These are phyloP conservation scores for Talaromyces stipitatus DNA, from an alignment of 495 filamentous ascomycete species.

Conservation along the genomic window DNA sequence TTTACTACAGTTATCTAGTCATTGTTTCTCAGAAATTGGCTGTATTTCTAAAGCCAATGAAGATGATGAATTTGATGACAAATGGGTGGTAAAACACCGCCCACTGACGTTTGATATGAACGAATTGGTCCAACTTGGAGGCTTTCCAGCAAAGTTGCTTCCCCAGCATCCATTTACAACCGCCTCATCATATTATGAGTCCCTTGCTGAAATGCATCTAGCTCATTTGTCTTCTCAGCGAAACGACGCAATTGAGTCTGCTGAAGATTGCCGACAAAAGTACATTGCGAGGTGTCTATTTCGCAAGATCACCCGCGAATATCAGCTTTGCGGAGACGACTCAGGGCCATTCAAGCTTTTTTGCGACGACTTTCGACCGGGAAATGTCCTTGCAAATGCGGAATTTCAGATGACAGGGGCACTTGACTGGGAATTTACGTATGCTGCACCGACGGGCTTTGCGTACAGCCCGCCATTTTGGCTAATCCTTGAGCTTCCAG, in stretches of 20 bases:
- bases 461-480: constrained; percentile 15
- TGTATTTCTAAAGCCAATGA: constrained; percentile 13
- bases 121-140: constrained; percentile 14
- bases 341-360: constrained; percentile 23
- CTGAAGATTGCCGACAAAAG: constrained; percentile 31
- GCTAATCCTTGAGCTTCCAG: constrained; percentile 17
- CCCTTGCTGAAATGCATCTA: constrained; percentile 32
- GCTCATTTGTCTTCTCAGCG: constrained; percentile 30
- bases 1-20: constrained; percentile 23
- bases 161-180: constrained; percentile 13
- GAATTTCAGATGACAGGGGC: constrained; percentile 11
- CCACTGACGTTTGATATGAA: constrained; percentile 17
- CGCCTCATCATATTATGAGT: constrained; percentile 28
- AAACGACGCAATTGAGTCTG: constrained; percentile 26
- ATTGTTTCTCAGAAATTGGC: constrained; percentile 23
- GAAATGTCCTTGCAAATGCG: constrained; percentile 24
- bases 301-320: constrained; percentile 18
- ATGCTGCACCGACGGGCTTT: constrained; percentile 18
- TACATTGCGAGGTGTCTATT: constrained; percentile 33
- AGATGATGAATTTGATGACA: constrained; percentile 9
- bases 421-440: constrained; percentile 19
- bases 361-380: constrained; percentile 25
- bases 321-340: constrained; percentile 12
- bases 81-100: constrained; percentile 9
- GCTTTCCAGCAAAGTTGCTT: constrained; percentile 2